Base-by-base conservation (phyloP, 805 yeast genomes). In the Ogataea naganishii region DNA sequence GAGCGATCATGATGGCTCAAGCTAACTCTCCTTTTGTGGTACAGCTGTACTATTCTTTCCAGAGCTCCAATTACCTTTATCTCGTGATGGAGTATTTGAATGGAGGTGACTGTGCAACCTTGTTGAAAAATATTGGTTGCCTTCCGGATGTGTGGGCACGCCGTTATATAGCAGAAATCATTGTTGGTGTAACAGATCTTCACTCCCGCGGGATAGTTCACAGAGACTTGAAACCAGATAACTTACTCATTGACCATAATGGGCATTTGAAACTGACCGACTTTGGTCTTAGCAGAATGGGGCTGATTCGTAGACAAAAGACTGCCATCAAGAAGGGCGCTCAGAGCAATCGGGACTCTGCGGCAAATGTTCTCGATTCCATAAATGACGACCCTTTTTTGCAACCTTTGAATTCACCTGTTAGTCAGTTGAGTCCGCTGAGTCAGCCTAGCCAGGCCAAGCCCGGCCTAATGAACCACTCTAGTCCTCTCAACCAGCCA, bases 1-100 rank as follows among this genome's bases (percentile, higher is more conserved):
- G 98, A 26, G 96, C 96, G 0, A 89, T 89, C n/a, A 79, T 92
- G 86, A 92, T 92, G 94, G 78, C 94, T 2, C 97, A 92, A 49
- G 73, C 94, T 3, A 89, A 86, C 38, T 80, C 89, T 22, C 94
- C 95, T 0, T 85, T 80, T 49, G 96, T 92, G 36, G 97, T 95
- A 1, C 86, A 80, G 47, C 62, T 92, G 18, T 82, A 76, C 46
- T 82, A 81, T 30, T 80, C 94, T 20, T 92, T 92, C 53, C 98
- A 92, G 56, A 83, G 84, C 36, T 72, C 73, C 29, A 94, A 85
- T 37, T 86, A 80, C 49, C 60, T 92, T 12, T 92, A 83, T 47
- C 62, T 92, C 41, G 99, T 92, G 3, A 89, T 94, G 97, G 98
- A 92, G 51, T 92, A 85, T 47, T 60, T 92, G 23, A 84, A 81